phyloP scores from a whole-genome alignment of 208 protist species.

The Crithidia bombi region DNA sequence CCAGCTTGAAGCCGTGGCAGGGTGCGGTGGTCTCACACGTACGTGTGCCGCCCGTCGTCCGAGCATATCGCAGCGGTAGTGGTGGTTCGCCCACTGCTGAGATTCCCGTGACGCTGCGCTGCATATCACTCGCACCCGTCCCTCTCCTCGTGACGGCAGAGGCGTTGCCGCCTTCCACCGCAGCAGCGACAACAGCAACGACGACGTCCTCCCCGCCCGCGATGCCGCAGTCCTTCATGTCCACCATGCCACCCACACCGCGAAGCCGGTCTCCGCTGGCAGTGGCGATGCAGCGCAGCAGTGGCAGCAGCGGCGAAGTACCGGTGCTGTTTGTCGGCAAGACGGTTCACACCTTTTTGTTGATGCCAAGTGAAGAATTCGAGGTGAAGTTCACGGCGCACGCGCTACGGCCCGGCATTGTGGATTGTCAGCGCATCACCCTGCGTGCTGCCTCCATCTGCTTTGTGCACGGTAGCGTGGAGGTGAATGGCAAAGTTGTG shows the following conservation, averaged over 20 bases:
- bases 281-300: background rate
- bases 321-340: slow-evolving; percentile 72
- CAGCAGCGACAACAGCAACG: no score
- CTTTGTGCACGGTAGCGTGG: slow-evolving; percentile 26
- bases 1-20: slow-evolving; percentile 54
- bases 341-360: slow-evolving; percentile 59
- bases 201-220: no score
- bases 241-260: background rate
- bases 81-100: slow-evolving; percentile 21
- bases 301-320: slow-evolving; percentile 14
- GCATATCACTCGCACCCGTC: slow-evolving; percentile 62
- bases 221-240: background rate
- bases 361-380: slow-evolving; percentile 66
- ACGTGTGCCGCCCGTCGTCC: slow-evolving; percentile 35
- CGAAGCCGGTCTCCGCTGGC: background rate
- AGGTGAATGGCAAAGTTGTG: background rate
- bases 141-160: slow-evolving; percentile 67
- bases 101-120: slow-evolving; percentile 60
- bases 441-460: slow-evolving; percentile 49
- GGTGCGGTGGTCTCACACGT: slow-evolving; percentile 46
- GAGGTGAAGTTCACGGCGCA: slow-evolving; percentile 65
- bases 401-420: slow-evolving; percentile 61
- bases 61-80: slow-evolving; percentile 22
- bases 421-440: slow-evolving; percentile 68
- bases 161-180: slow-evolving; percentile 31